Evolutionary conservation across 768 basidiomycete genomes (phyloP).

Genomic region (Suillus clintonianus): DNA sequence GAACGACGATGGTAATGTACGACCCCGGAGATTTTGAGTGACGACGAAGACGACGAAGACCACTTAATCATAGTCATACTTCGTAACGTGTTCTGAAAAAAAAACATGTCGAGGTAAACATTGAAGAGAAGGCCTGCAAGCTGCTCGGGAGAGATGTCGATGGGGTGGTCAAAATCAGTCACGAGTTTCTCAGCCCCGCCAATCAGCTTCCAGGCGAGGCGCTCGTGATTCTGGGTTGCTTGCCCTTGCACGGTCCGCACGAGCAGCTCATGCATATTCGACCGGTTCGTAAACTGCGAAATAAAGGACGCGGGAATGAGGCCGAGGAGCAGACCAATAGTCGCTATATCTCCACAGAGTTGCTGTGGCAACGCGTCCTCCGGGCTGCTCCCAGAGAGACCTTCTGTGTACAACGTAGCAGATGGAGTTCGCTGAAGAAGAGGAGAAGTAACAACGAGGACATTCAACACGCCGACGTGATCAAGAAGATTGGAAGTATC

Average conservation of each 20-base stretch:
- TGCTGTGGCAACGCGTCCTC: constrained; percentile 20
- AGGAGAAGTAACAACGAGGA: constrained; percentile 22
- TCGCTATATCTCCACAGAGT: constrained; percentile 30
- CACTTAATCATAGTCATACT: constrained; percentile 8
- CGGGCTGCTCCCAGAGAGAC: constrained; percentile 9
- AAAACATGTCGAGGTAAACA: constrained; percentile 32
- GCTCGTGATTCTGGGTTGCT: constrained; percentile 20
- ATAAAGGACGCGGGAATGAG: constrained; percentile 26
- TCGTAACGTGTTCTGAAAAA: constrained; percentile 24
- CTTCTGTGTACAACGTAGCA: constrained; percentile 31
- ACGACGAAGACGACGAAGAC: background rate
- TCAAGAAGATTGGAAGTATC: constrained; percentile 35
- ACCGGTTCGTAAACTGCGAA: constrained; percentile 30
- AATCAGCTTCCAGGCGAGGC: constrained; percentile 27
- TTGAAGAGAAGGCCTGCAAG: constrained; percentile 25
- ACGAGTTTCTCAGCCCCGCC: background rate
- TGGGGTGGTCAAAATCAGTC: background rate
- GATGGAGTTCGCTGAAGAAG: constrained; percentile 24
- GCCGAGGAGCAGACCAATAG: constrained; percentile 27
- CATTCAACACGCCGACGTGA: constrained; percentile 30
- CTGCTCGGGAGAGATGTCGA: constrained; percentile 19
- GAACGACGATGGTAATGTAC: constrained; percentile 50
- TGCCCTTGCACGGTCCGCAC: background rate
- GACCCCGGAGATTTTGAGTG: constrained; percentile 9
- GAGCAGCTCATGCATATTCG: constrained; percentile 25